Evolutionary conservation across 306 rosid species (phyloP).

Genomic region (Urtica urens): DNA sequence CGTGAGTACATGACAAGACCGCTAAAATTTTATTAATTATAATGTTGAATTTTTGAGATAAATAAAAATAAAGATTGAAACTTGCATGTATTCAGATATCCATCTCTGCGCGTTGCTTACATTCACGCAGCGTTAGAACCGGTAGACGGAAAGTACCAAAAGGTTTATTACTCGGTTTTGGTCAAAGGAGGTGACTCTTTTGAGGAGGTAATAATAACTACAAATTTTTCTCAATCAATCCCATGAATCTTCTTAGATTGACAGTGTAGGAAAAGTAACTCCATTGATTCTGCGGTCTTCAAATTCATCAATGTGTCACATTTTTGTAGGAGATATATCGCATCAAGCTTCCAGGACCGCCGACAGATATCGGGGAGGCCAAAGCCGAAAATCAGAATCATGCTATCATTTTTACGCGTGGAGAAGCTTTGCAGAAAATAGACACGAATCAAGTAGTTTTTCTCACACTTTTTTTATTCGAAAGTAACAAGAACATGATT

Average conservation of each 20-base stretch:
- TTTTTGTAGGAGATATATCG: constrained; percentile 87
- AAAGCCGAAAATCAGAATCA: constrained; percentile 98
- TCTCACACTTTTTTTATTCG: neutral
- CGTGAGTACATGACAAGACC: constrained; percentile 45
- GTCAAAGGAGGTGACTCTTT: constrained; percentile 86
- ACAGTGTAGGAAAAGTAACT: too few relatives aligned
- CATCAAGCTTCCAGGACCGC: constrained; percentile 93
- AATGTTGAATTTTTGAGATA: constrained; percentile 11
- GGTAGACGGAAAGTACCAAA: constrained; percentile 32
- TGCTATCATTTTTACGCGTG: constrained; percentile 94
- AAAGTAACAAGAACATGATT: neutral
- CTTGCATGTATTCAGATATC: constrained; percentile 40
- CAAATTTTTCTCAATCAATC: too few relatives aligned
- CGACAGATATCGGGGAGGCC: constrained; percentile 86
- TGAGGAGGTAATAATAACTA: constrained; percentile 63
- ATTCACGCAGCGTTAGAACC: constrained; percentile 63
- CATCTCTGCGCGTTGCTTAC: constrained; percentile 88
- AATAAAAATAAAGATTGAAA: constrained; percentile 14
- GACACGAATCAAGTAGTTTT: constrained; percentile 88
- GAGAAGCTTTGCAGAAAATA: constrained; percentile 93
- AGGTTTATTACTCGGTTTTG: constrained; percentile 64
- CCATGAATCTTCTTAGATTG: too few relatives aligned
- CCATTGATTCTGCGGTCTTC: too few relatives aligned
- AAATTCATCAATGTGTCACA: too few relatives aligned
- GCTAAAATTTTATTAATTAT: constrained; percentile 1